Conservation (phyloP, 495 filamentous ascomycete species). For the Trichoderma parareesei region DNA sequence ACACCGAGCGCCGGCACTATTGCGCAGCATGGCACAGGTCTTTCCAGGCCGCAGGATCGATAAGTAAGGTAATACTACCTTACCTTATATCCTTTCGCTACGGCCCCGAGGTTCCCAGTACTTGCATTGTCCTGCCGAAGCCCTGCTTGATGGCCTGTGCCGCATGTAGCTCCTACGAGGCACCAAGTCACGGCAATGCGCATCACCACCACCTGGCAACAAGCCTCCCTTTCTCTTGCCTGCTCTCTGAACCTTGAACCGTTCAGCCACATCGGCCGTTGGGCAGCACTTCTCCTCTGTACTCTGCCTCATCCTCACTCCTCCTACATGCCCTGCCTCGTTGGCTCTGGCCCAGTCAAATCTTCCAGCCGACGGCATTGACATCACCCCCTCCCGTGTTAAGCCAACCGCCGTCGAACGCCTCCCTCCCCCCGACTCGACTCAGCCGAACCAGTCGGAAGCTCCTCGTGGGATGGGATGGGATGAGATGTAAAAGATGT, state of each 20-base stretch:
- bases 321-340: neutral
- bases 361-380: neutral
- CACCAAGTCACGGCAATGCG: too few species aligned
- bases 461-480: neutral
- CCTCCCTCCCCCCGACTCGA: neutral
- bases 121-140: too few species aligned
- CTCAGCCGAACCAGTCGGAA: conserved; percentile 5
- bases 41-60: too few species aligned
- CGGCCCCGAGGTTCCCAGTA: neutral
- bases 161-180: too few species aligned
- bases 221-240: too few species aligned
- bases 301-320: neutral
- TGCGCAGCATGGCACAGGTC: neutral
- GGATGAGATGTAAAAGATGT: neutral
- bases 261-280: neutral
- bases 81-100: neutral
- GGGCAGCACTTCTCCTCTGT: neutral
- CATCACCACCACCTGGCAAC: too few species aligned
- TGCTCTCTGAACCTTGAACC: too few species aligned
- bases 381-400: neutral
- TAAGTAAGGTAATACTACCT: too few species aligned
- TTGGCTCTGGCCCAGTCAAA: neutral
- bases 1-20: neutral
- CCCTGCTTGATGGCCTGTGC: too few species aligned
- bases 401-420: neutral